Evolutionary conservation across 495 filamentous ascomycete species (phyloP).

Genomic region (Bacidia rubella): DNA sequence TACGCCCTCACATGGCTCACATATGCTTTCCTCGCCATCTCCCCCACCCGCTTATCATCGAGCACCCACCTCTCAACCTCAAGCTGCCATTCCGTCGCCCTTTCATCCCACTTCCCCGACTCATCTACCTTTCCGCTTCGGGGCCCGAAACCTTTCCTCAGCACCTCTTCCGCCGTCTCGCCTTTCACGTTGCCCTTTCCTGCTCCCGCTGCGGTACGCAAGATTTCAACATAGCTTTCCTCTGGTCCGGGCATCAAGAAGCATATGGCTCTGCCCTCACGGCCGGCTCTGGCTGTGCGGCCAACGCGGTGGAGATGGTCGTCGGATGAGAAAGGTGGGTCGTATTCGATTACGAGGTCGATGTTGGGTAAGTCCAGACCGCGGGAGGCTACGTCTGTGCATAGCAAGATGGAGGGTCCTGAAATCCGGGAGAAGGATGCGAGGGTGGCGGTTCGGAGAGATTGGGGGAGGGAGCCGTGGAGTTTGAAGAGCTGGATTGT

Average conservation of each 20-base stretch:
- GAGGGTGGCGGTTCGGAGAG: constrained; percentile 72
- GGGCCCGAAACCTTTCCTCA: constrained; percentile 44
- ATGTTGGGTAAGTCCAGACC: constrained; percentile 90
- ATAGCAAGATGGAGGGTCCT: constrained; percentile 67
- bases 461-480: constrained; percentile 86
- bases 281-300: constrained; percentile 84
- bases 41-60: constrained; percentile 45
- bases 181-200: constrained; percentile 42
- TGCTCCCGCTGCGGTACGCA: constrained; percentile 38
- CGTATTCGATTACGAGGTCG: constrained; percentile 87
- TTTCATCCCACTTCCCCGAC: constrained; percentile 47
- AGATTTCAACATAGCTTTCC: constrained; percentile 71
- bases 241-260: constrained; percentile 85
- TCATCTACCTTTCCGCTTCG: constrained; percentile 22
- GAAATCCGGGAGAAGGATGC: constrained; percentile 51
- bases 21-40: constrained; percentile 66
- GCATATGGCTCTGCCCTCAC: constrained; percentile 70
- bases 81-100: constrained; percentile 65
- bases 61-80: constrained; percentile 59
- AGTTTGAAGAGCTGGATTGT: constrained; percentile 63
- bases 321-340: constrained; percentile 77
- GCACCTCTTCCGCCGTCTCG: constrained; percentile 43
- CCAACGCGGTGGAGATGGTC: constrained; percentile 93
- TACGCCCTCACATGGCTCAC: constrained; percentile 90
- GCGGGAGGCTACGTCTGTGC: constrained; percentile 88